Base-by-base conservation (phyloP, 2,329 filamentous ascomycete species). In the Phyllosticta citriasiana region DNA sequence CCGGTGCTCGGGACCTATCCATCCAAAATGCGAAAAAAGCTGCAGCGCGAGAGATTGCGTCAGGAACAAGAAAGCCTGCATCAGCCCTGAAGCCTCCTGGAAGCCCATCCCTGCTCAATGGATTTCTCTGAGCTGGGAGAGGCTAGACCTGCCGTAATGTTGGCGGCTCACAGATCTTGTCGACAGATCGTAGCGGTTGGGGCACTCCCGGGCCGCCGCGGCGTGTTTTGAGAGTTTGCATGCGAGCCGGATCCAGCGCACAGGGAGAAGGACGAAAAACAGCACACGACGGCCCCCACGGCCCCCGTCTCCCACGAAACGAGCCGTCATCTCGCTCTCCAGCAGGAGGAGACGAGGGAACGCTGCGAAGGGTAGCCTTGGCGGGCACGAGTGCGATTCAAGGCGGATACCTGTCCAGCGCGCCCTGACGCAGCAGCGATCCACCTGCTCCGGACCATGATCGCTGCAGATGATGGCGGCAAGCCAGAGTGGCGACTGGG, bases 41-140 rank as follows among this genome's bases (percentile, higher is more conserved):
- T 69, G 67, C 65, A 68, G 67, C 68, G 69, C 68, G 66, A 64
- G 69, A 73, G 65, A 74, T 74, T 74, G 72, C 72, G 71, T 72
- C 72, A 74, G 72, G 72, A 73, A 74, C 72, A 69, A 68, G 68
- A 65, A 70, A 71, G 30, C 40, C 60, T 61, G 60, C 64, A 61
- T 69, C 71, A 74, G 72, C 72, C 72, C 73, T 73, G 71, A 61
- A 57, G 60, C 60, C 60, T 57, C 55, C 40, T 51, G 53, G 24
- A 55, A 25, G 53, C 24, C 22, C 8, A 30, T 6, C 33, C 33
- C 33, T 40, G 33, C 33, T 10, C 6, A 40, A 14, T 2, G 33
- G 33, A 16, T 10, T 40, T 40, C 33, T 40, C 33, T 14, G 33
- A 12, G 33, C 33, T 40, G 16, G 16, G 24, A 69, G 69, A 66